A percentile compares a stretch with the other conserved stretches of the same genome.
phyloP scores from a whole-genome alignment of 2,329 filamentous ascomycete genomes.

The Domatiomyces globalis region DNA sequence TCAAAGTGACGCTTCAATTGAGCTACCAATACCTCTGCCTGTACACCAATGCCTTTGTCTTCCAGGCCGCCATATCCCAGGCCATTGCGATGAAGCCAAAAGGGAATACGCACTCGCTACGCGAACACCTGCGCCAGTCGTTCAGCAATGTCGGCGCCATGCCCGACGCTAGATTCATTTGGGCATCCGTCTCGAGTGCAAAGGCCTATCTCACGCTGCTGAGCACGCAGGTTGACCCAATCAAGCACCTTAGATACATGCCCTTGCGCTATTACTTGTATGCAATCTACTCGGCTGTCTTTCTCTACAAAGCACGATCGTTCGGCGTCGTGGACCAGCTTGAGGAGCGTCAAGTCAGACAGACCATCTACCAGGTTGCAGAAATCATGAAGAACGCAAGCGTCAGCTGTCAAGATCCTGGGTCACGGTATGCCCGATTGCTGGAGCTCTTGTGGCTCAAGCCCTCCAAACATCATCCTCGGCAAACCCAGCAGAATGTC shows the following conservation, averaged over 20 bases:
- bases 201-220: slow-evolving; percentile 47
- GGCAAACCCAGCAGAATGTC: slow-evolving; percentile 12
- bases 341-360: slow-evolving; percentile 42
- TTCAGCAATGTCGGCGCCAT: slow-evolving; percentile 44
- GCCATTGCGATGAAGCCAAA: slow-evolving; percentile 28
- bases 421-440: slow-evolving; percentile 46
- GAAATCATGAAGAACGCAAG: slow-evolving; percentile 46
- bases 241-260: slow-evolving; percentile 48
- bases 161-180: slow-evolving; percentile 52
- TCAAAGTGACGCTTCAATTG: slow-evolving; percentile 54
- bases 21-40: slow-evolving; percentile 60
- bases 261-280: slow-evolving; percentile 50
- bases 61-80: slow-evolving; percentile 52
- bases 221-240: slow-evolving; percentile 45
- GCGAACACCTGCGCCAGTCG: slow-evolving; percentile 29
- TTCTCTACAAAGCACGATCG: slow-evolving; percentile 49
- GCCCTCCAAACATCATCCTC: slow-evolving; percentile 13
- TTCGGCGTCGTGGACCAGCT: slow-evolving; percentile 45
- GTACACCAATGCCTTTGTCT: slow-evolving; percentile 63
- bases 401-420: slow-evolving; percentile 44
- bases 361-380: slow-evolving; percentile 45
- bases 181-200: slow-evolving; percentile 50
- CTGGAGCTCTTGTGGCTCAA: slow-evolving; percentile 46
- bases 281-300: slow-evolving; percentile 49
- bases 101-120: slow-evolving; percentile 22